These are phyloP conservation scores for Golovinomyces cichoracearum DNA, from an alignment of 2,329 filamentous ascomycete genomes.

Conservation along the genomic window DNA sequence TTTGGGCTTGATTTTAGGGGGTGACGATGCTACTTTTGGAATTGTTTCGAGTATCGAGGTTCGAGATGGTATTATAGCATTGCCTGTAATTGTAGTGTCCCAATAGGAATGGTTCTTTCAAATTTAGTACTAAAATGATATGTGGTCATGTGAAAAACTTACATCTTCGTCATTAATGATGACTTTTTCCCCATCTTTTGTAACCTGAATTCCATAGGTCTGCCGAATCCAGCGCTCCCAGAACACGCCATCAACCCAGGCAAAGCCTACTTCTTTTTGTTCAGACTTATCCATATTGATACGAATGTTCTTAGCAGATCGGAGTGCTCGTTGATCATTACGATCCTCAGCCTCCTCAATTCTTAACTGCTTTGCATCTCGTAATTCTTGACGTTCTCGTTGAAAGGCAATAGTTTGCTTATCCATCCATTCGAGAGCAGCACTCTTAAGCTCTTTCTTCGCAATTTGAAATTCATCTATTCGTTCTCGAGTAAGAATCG, in stretches of 20 bases:
- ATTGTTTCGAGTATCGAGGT: constrained; percentile 18
- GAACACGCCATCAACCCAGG: constrained; percentile 90
- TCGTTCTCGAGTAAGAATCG: constrained; percentile 57
- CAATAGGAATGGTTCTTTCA: constrained; percentile 70
- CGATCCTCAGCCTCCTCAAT: constrained; percentile 93
- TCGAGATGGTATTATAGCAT: constrained; percentile 67
- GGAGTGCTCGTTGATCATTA: constrained; percentile 63
- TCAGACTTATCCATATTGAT: constrained; percentile 76
- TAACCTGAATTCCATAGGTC: constrained; percentile 78
- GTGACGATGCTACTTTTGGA: constrained; percentile 23
- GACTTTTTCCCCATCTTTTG: constrained; percentile 61
- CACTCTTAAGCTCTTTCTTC: constrained; percentile 78
- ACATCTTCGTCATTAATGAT: constrained; percentile 96
- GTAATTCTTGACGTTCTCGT: constrained; percentile 71
- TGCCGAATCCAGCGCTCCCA: constrained; percentile 92
- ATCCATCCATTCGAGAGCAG: constrained; percentile 93
- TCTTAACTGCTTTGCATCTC: constrained; percentile 78
- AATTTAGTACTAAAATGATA: constrained; percentile 3
- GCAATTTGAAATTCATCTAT: constrained; percentile 52
- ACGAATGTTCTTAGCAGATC: constrained; percentile 67
- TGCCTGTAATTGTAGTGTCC: constrained; percentile 74
- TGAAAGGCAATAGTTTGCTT: constrained; percentile 81
- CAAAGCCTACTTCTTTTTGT: constrained; percentile 74
- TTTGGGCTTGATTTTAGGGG: constrained; percentile 45
- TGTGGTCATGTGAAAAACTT: constrained; percentile 20